Conservation (phyloP, 73 alveolate species). For the Paramecium biaurelia region DNA sequence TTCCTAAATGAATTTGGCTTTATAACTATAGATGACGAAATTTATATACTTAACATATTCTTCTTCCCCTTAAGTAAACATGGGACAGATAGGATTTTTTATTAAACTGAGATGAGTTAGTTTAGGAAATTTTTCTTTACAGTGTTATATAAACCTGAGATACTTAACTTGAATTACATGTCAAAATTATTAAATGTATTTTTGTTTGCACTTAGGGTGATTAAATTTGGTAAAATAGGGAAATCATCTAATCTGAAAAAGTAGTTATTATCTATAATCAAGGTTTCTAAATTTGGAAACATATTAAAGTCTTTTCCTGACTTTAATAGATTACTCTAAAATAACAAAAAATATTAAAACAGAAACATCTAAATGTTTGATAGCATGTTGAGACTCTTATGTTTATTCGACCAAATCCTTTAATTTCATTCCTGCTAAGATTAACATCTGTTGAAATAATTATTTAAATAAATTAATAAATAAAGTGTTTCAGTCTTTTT, state of each 20-base stretch:
- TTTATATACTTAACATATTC: neutral
- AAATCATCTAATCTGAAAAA: slow-evolving; percentile 11
- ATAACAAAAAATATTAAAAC: neutral
- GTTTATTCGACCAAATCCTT: neutral
- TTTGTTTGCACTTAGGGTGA: neutral
- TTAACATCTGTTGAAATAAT: neutral
- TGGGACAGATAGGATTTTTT: slow-evolving; percentile 26
- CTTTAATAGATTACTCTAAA: neutral
- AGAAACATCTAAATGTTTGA: slow-evolving; percentile 23
- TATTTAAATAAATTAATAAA: neutral
- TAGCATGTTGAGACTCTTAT: neutral
- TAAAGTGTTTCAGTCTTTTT: neutral
- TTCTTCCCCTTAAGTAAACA: slow-evolving; percentile 4
- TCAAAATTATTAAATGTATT: slow-evolving; percentile 14
- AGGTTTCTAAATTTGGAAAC: slow-evolving; percentile 16
- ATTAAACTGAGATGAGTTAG: neutral
- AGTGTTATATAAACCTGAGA: neutral
- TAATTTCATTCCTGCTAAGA: neutral
- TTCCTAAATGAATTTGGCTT: neutral
- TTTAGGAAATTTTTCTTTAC: neutral
- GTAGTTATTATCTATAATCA: slow-evolving; percentile 26
- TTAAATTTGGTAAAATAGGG: neutral
- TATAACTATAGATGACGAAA: neutral
- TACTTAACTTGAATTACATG: neutral
- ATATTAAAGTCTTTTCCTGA: neutral